Evolutionary conservation across 78 protist genomes (phyloP).

Genomic region (Chrysochromulina tobinii): DNA sequence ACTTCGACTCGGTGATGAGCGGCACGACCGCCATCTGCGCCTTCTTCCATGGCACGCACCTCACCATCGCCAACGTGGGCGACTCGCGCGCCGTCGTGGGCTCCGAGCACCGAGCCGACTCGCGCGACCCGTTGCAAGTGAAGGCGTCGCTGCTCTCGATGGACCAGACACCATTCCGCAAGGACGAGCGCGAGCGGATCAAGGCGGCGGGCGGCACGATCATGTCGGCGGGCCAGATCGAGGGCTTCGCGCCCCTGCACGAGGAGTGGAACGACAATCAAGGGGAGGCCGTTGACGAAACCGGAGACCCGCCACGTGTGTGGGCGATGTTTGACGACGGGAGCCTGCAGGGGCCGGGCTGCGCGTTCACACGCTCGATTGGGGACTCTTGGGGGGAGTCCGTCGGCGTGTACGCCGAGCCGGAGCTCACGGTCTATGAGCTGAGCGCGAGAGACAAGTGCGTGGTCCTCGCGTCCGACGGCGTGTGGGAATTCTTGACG

Average conservation of each 20-base stretch:
- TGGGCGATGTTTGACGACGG: background rate
- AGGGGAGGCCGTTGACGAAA: background rate
- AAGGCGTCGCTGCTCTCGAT: background rate
- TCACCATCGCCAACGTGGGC: slow-evolving; percentile 6
- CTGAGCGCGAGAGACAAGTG: background rate
- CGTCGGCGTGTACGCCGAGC: background rate
- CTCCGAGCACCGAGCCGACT: background rate
- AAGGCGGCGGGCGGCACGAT: background rate
- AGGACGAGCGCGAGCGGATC: slow-evolving; percentile 12
- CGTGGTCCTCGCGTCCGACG: background rate
- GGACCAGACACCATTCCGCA: slow-evolving; percentile 12
- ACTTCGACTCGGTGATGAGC: too few species aligned
- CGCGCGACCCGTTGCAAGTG: background rate
- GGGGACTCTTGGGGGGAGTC: background rate
- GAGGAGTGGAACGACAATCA: background rate
- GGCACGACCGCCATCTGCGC: background rate
- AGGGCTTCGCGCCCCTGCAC: background rate
- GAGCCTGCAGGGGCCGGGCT: background rate
- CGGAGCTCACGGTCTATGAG: background rate
- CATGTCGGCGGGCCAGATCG: background rate
- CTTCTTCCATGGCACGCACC: background rate
- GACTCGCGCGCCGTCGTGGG: slow-evolving; percentile 12
- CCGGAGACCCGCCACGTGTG: slow-evolving; percentile 24
- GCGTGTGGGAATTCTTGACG: background rate
- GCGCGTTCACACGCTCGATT: slow-evolving; percentile 32